Evolutionary conservation across 2,329 filamentous ascomycete species (phyloP), one percentile per base, ranked within the genome.

Genomic region (Diplodia intermedia): DNA sequence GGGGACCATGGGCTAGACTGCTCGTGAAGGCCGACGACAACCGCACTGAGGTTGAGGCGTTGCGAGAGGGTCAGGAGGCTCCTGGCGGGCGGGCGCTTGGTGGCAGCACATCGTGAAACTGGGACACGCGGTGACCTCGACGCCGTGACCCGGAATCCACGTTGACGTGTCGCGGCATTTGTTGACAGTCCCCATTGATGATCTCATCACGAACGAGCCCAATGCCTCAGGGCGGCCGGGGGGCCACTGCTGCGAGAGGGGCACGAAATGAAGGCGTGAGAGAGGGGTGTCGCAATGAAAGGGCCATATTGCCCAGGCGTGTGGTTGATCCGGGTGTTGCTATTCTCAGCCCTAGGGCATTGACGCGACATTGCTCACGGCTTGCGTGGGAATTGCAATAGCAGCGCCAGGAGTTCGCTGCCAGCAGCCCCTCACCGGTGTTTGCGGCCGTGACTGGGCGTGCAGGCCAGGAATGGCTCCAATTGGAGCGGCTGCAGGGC

Each of bases 91-190:
- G 43, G 61, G 26, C 61, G 26, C 53, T 9, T 53, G 43, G 47
- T 38, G 26, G 61, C 36, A 38, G 36, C 36, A 38, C 62, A 65
- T 55, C 62, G 62, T 65, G 60, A 52, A 63, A 52, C 60, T 11
- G 47, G 57, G 40, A 49, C 40, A 33, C 43, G 40, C 57, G 57
- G 60, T 63, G 60, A 53, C 49, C 29, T 31, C 20, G 47, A 33
- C 31, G 40, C 9, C 14, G 43, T 20, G 57, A 1, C 36, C 55
- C 33, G 60, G 61, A 36, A 65, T 31, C 50, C 49, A 7, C 12
- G 62, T 65, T 65, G 62, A 65, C 62, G 62, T 55, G 62, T 65
- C 38, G 61, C 62, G 62, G 62, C 62, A 65, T 63, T 63, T 63
- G 60, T 63, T 63, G 47, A 23, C 56, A 33, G 60, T 49, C 29